Evolutionary conservation across 306 rosid species (phyloP).

Genomic region (Rosa rugosa): DNA sequence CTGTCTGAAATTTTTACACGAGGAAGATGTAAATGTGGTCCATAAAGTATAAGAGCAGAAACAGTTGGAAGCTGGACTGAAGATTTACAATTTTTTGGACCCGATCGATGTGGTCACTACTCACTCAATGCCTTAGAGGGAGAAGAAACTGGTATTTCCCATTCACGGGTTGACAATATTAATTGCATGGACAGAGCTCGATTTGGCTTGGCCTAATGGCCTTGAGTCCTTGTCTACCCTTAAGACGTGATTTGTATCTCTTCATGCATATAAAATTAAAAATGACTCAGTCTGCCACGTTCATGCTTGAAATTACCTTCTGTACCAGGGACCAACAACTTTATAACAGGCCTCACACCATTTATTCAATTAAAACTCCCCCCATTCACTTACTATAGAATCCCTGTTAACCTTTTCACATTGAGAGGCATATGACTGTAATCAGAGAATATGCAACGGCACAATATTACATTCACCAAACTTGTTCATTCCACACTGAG

Average conservation of each 20-base stretch:
- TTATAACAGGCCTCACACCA: neutral
- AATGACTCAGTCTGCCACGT: neutral
- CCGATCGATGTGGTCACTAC: slow-evolving; percentile 4
- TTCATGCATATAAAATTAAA: neutral
- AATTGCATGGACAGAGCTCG: neutral
- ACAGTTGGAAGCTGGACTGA: neutral
- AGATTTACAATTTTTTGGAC: neutral
- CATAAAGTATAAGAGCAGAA: neutral
- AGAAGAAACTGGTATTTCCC: neutral
- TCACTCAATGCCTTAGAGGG: neutral
- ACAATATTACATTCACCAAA: neutral
- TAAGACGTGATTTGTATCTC: neutral
- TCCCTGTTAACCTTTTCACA: neutral
- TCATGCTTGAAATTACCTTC: neutral
- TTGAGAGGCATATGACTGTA: neutral
- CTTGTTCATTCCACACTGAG: neutral
- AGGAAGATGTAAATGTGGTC: neutral
- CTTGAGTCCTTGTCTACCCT: neutral
- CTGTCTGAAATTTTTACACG: neutral
- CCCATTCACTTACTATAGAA: neutral
- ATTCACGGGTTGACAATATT: neutral
- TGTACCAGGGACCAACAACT: slow-evolving; percentile 10
- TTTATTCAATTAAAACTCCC: neutral
- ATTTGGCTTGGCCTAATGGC: neutral
- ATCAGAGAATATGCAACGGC: neutral